phyloP scores from a whole-genome alignment of 371 early-diverging fungal genomes.

The Dinochytrium kinnereticum region DNA sequence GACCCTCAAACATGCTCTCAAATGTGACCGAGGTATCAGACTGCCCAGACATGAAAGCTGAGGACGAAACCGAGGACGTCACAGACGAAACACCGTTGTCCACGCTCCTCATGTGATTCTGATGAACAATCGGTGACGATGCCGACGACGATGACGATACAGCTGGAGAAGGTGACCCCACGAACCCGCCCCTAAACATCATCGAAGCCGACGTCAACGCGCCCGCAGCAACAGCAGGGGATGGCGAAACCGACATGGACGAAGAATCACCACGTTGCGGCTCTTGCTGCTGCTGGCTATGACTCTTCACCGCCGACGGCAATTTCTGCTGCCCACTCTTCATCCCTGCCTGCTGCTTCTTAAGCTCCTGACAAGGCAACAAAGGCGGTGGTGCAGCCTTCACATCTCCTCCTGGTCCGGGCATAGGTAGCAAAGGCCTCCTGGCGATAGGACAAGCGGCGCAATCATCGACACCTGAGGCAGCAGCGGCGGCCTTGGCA shows the following conservation, averaged over 20 bases:
- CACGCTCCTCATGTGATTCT: background rate
- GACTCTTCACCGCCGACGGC: background rate
- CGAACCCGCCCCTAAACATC: background rate
- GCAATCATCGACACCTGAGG: constrained; percentile 10
- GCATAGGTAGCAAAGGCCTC: constrained; percentile 4
- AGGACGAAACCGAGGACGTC: too few species aligned
- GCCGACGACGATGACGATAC: background rate
- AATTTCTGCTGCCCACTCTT: too few species aligned
- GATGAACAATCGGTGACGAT: background rate
- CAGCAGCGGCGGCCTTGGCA: constrained; percentile 17
- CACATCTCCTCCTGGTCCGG: background rate
- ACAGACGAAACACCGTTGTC: background rate
- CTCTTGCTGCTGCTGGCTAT: background rate
- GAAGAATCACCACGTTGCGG: background rate
- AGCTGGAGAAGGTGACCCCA: background rate
- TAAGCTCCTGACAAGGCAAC: constrained; percentile 2
- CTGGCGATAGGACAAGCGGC: background rate
- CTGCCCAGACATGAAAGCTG: background rate
- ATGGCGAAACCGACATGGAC: background rate
- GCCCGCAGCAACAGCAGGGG: background rate
- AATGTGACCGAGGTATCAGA: background rate
- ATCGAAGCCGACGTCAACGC: background rate
- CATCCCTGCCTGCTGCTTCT: background rate
- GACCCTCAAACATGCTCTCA: too few species aligned
- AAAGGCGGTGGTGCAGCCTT: background rate